Base-by-base conservation (phyloP, 2,329 filamentous ascomycete species). In the Diaporthe batatas region DNA sequence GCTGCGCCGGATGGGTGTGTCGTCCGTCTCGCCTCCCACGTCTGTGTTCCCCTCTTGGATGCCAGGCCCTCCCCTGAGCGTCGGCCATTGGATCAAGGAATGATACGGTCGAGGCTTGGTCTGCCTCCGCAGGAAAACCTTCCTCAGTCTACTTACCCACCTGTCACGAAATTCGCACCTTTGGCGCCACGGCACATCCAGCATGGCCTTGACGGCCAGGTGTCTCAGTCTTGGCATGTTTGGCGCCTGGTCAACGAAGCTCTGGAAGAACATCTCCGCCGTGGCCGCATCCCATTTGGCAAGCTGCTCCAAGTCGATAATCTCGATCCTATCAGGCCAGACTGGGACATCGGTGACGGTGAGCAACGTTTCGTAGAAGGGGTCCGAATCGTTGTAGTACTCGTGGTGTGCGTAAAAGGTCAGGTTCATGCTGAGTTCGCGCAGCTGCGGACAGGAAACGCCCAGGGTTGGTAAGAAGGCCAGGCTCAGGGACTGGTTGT, bases 121-220 rank as follows among this genome's bases (percentile, higher is more conserved):
- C 47, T 68, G 32, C 18, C 76, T 76, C 21, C 90, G 85, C 64
- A 91, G 86, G 77, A 94, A 95, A 3, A 94, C 87, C 16, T 85
- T 86, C 71, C 91, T 88, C 68, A 98, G 84, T 75, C 87, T 91
- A n/a, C 88, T 86, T 65, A 91, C 91, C 94, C 95, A 97, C 75
- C 90, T 89, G 76, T 92, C 90, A 51, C 95, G 90, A 78, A 98
- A 92, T n/a, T 88, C 88, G 23, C 93, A 93, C 54, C 96, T 90
- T 79, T 94, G 90, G 74, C 94, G 91, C 94, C 95, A 98, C 14
- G 93, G 91, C 58, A 91, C 89, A 78, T 95, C 91, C 62, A 98
- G 85, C 81, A 94, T 96, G 1, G 92, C 91, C 77, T 92, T 93
- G 76, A 98, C 89, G 1, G 89, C 87, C 14, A 98, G 84, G 55